Conservation (phyloP, 257 asterid genomes). For the Solanum medicagineum region DNA sequence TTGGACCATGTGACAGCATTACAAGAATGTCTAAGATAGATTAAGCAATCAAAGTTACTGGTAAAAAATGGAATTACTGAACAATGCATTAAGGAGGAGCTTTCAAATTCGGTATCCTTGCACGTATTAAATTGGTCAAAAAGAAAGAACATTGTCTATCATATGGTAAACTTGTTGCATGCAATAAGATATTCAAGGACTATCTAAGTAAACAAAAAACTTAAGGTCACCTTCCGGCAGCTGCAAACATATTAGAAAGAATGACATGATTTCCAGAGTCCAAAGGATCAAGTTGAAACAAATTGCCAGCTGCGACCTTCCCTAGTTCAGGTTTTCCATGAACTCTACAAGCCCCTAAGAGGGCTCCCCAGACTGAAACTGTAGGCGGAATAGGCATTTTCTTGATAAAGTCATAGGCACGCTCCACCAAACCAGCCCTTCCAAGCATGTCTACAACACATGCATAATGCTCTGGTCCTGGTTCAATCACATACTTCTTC, state of each 20-base stretch:
- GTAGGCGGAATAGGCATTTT: slow-evolving; percentile 61
- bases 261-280: slow-evolving; percentile 82
- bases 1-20: neutral
- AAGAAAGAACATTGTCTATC: neutral
- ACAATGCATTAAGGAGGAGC: neutral
- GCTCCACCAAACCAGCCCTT: slow-evolving; percentile 74
- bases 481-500: slow-evolving; percentile 38
- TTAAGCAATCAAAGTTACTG: neutral
- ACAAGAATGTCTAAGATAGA: neutral
- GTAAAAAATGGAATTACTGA: neutral
- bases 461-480: slow-evolving; percentile 81
- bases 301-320: slow-evolving; percentile 62
- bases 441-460: slow-evolving; percentile 90
- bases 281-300: slow-evolving; percentile 71
- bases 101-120: neutral
- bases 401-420: slow-evolving; percentile 44
- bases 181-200: neutral
- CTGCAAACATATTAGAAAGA: slow-evolving; percentile 68
- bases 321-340: slow-evolving; percentile 53
- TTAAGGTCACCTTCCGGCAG: neutral
- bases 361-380: slow-evolving; percentile 80
- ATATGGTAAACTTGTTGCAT: neutral
- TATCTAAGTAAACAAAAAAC: neutral
- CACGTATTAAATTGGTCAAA: neutral
- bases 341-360: slow-evolving; percentile 71